A percentile compares a stretch with the other conserved stretches of the same genome.
These are phyloP conservation scores for Rosa persica DNA, from an alignment of 306 rosid genomes.

Conservation along the genomic window DNA sequence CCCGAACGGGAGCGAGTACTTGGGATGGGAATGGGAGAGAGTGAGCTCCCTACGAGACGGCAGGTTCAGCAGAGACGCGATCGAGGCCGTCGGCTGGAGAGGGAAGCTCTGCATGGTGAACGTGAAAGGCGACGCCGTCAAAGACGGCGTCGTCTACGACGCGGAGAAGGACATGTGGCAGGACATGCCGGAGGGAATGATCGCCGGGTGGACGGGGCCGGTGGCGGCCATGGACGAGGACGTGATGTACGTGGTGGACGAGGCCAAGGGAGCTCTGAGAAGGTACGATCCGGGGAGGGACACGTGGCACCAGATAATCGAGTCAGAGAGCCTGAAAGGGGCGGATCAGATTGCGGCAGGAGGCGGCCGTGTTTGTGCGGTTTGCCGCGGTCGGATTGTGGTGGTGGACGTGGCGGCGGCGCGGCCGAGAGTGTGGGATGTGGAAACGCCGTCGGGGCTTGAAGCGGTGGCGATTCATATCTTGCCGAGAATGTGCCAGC, in stretches of 20 bases:
- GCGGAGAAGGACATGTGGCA: conserved; percentile 51
- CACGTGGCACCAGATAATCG: conserved; percentile 53
- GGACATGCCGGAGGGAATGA: conserved; percentile 82
- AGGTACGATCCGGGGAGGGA: conserved; percentile 44
- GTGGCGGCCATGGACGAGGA: conserved; percentile 85
- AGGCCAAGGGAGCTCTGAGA: conserved; percentile 46
- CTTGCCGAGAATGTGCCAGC: conserved; percentile 53
- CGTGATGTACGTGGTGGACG: conserved; percentile 70
- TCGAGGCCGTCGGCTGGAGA: conserved; percentile 83
- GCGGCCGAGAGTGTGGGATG: conserved; percentile 37
- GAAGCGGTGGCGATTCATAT: conserved; percentile 64
- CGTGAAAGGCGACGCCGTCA: conserved; percentile 56
- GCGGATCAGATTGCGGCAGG: conserved; percentile 66
- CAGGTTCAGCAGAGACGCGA: conserved; percentile 73
- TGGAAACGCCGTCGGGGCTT: conserved; percentile 53
- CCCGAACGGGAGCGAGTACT: neutral
- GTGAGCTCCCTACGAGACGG: conserved; percentile 45
- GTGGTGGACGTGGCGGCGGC: conserved; percentile 51
- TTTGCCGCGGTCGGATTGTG: conserved; percentile 43
- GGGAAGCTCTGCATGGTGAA: conserved; percentile 80
- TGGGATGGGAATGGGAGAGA: conserved; percentile 47
- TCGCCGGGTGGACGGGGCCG: conserved; percentile 80
- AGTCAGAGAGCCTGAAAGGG: conserved; percentile 43
- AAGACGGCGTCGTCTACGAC: conserved; percentile 66
- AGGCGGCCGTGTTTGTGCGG: conserved; percentile 57